Evolutionary conservation across 257 asterid species (phyloP).

Genomic region (Solanum acaule): DNA sequence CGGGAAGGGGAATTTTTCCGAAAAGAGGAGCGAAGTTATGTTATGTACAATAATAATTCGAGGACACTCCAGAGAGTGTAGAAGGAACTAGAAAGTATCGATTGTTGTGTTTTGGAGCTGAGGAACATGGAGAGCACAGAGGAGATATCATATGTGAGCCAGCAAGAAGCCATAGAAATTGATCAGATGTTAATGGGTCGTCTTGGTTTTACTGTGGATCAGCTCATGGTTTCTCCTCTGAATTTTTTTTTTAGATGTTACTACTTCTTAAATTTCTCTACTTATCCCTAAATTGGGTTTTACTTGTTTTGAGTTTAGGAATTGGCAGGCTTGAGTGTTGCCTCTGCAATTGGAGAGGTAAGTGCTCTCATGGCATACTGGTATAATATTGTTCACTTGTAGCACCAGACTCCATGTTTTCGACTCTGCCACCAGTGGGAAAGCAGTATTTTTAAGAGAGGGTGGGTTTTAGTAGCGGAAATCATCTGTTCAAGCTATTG

Average conservation of each 20-base stretch:
- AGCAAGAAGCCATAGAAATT: conserved; percentile 60
- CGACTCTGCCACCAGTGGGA: neutral
- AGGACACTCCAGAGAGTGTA: neutral
- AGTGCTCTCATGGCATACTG: neutral
- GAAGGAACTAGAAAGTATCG: neutral
- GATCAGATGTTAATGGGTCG: conserved; percentile 73
- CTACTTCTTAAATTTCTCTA: neutral
- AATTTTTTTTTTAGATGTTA: neutral
- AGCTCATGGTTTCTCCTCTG: conserved; percentile 44
- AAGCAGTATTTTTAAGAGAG: neutral
- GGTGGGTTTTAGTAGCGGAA: neutral
- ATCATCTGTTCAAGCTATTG: neutral
- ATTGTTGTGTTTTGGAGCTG: neutral
- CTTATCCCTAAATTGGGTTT: neutral
- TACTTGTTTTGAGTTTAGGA: conserved; percentile 10
- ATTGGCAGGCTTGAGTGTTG: conserved; percentile 24
- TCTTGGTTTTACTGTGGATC: conserved; percentile 64
- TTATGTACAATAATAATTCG: neutral
- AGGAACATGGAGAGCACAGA: conserved; percentile 21
- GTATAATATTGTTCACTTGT: neutral
- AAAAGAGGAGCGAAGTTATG: neutral
- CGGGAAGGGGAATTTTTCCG: neutral
- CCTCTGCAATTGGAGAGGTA: conserved; percentile 30
- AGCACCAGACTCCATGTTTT: neutral
- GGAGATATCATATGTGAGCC: conserved; percentile 49